These are phyloP conservation scores for Tilletia walkeri DNA, from an alignment of 1,284 basidiomycete species.

Conservation along the genomic window DNA sequence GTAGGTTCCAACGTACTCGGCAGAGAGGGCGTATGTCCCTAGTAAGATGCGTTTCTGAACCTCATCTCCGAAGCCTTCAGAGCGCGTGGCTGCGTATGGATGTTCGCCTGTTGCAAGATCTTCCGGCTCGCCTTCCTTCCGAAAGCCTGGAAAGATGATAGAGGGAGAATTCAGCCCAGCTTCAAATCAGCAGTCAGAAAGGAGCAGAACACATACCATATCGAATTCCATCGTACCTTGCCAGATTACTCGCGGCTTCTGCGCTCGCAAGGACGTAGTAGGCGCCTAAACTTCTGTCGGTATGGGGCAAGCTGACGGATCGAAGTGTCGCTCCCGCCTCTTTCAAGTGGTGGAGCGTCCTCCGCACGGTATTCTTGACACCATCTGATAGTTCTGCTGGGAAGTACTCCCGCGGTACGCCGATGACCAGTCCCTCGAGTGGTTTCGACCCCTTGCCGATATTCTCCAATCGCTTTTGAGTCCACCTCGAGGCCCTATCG, in stretches of 20 bases:
- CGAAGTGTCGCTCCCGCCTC: constrained; percentile 68
- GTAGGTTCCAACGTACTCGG: constrained; percentile 66
- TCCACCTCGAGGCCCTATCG: neutral
- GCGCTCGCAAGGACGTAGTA: constrained; percentile 94
- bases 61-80: constrained; percentile 74
- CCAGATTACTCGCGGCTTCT: constrained; percentile 89
- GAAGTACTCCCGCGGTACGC: constrained; percentile 77
- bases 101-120: constrained; percentile 17
- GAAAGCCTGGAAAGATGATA: constrained; percentile 61
- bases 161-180: constrained; percentile 53
- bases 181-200: neutral
- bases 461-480: neutral
- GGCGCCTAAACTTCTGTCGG: constrained; percentile 76
- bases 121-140: constrained; percentile 59
- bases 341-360: constrained; percentile 62
- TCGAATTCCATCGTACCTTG: constrained; percentile 79
- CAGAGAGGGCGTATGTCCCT: constrained; percentile 85
- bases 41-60: constrained; percentile 84
- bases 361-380: constrained; percentile 61
- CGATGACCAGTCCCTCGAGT: constrained; percentile 63
- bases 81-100: constrained; percentile 56
- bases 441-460: constrained; percentile 14
- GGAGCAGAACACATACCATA: constrained; percentile 58
- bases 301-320: constrained; percentile 75
- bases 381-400: constrained; percentile 67